These are phyloP conservation scores for Blastobotrys indianensis DNA, from an alignment of 1,139 yeast genomes.

Conservation along the genomic window DNA sequence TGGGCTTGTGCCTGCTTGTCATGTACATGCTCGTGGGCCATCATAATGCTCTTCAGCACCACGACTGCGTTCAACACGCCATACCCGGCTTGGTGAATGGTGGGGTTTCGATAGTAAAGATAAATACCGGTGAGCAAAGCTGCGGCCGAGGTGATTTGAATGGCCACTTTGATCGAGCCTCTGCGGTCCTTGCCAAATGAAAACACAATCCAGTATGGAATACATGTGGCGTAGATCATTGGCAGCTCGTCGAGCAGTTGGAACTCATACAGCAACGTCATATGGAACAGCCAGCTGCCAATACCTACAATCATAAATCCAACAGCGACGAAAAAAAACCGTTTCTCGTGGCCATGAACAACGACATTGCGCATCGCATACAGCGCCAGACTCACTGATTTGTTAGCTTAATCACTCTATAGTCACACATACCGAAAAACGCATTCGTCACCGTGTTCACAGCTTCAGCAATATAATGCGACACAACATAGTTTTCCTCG, in stretches of 20 bases:
- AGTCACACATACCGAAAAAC: constrained; percentile 38
- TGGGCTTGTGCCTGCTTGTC: constrained; percentile 43
- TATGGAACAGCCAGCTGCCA: constrained; percentile 93
- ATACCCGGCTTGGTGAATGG: constrained; percentile 79
- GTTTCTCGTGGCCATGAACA: constrained; percentile 53
- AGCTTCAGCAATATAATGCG: constrained; percentile 83
- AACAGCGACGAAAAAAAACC: constrained; percentile 64
- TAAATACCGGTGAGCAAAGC: constrained; percentile 57
- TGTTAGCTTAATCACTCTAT: neutral
- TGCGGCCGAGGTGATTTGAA: constrained; percentile 38
- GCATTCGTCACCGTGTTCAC: constrained; percentile 76
- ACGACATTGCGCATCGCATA: constrained; percentile 61
- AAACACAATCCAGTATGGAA: constrained; percentile 87
- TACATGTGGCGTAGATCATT: constrained; percentile 95
- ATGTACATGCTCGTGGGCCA: constrained; percentile 48
- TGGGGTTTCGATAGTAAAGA: constrained; percentile 67
- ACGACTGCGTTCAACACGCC: constrained; percentile 59
- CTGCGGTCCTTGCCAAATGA: constrained; percentile 49
- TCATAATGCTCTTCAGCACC: constrained; percentile 47
- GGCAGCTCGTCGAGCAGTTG: constrained; percentile 94
- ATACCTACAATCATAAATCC: constrained; percentile 87
- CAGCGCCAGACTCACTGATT: constrained; percentile 50
- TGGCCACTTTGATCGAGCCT: constrained; percentile 34
- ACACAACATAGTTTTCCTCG: constrained; percentile 86
- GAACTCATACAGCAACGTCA: constrained; percentile 84